Evolutionary conservation across 306 rosid species (phyloP), one percentile per base, ranked within the genome.

Genomic region (Fragaria vesca): DNA sequence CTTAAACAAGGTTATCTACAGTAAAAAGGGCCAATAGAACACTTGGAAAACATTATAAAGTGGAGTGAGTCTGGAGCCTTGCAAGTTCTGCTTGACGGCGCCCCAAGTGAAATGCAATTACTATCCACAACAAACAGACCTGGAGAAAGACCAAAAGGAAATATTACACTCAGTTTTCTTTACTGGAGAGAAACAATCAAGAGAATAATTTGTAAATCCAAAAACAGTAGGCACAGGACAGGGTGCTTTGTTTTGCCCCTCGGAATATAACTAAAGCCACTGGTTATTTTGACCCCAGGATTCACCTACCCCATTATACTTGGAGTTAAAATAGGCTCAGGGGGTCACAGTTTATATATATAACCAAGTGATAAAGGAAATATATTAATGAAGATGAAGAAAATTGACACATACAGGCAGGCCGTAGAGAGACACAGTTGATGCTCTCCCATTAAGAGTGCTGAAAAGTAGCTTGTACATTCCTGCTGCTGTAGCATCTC

Each of bases 401-500:
- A 81, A 38, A 45, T 65, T 60, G 63, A 78, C 43, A 78, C 97
- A 32, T 93, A 93, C 99, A 30, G 97, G 99, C 52, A 93, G 52
- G 76, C 96, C 94, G 48, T 89, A 90, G 60, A 93, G 85, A 48
- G 97, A 90, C 70, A 89, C 82, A 6, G 90, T 83, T 32, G 99
- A 90, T 24, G 96, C 78, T 74, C 80, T 91, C 72, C 91, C 96
- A 28, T 87, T 77, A 57, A 87, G 85, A 52, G 88, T 58, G 79
- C 84, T 85, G 69, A 84, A 88, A 78, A 93, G 94, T 71, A 95
- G 85, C 84, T 91, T 93, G 88, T 88, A 95, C 88, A 95, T 89
- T 79, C 90, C 99, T 48, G 97, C 99, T 30, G 99, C 99, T 11
- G 99, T 52, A 76, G 97, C 99, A 77, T 95, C 97, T 79, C 99